Percentiles rank a stretch among this genome's conserved stretches.
Conservation (phyloP, 2,329 filamentous ascomycete genomes). For the Geosmithia morbida region DNA sequence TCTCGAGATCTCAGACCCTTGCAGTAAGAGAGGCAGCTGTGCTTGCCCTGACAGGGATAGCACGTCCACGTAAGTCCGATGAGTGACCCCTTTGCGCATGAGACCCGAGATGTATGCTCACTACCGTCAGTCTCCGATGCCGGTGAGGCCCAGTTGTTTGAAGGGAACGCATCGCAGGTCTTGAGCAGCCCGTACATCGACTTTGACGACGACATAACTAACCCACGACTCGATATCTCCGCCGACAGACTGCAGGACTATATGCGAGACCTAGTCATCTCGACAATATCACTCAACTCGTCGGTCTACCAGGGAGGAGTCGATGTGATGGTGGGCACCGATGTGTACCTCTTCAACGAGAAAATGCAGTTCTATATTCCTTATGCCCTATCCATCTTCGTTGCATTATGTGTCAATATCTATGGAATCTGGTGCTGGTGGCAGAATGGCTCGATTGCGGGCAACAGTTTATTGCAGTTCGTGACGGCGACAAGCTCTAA, state of each 20-base stretch:
- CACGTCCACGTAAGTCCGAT: neutral
- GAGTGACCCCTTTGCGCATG: too few species aligned
- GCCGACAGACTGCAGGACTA: neutral
- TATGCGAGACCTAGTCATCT: neutral
- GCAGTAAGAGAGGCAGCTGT: neutral
- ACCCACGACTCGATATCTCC: neutral
- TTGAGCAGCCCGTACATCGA: neutral
- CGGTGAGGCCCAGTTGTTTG: neutral
- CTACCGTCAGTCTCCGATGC: neutral
- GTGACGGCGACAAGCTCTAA: neutral
- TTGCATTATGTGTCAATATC: neutral
- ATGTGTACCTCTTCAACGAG: neutral
- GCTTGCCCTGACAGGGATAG: neutral
- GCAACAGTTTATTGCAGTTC: neutral
- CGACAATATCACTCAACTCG: neutral
- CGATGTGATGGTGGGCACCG: neutral
- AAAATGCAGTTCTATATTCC: neutral
- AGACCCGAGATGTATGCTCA: too few species aligned
- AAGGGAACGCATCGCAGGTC: neutral
- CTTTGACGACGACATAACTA: neutral
- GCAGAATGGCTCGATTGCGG: neutral
- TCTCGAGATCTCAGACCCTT: neutral
- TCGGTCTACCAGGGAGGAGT: neutral
- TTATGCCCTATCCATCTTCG: neutral
- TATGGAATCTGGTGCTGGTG: neutral